phyloP scores from a whole-genome alignment of 2,329 filamentous ascomycete species.

The Hirsutella thompsonii region DNA sequence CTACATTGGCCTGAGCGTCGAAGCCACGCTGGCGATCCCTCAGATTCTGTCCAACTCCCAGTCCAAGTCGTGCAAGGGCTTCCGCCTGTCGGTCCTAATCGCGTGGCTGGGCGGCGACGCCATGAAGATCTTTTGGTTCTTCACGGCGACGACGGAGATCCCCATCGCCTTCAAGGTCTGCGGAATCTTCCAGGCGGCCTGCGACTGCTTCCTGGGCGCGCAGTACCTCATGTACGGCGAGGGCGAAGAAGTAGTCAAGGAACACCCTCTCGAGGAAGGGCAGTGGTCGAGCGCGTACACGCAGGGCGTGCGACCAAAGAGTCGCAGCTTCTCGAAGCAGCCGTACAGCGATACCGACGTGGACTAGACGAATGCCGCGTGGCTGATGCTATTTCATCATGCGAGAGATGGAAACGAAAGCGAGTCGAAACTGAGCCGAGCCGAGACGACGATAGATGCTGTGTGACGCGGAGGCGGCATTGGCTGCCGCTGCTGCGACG shows the following conservation, averaged over 20 bases:
- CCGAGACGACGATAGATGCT: no score
- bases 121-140: slow-evolving; percentile 85
- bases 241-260: slow-evolving; percentile 26
- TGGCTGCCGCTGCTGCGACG: no score
- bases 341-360: slow-evolving; percentile 21
- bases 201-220: slow-evolving; percentile 60
- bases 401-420: no score
- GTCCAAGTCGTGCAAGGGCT: slow-evolving; percentile 60
- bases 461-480: no score
- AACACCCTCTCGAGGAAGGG: slow-evolving; percentile 21
- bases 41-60: slow-evolving; percentile 63
- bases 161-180: slow-evolving; percentile 73
- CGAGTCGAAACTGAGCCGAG: no score
- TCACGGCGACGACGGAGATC: slow-evolving; percentile 55
- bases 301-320: slow-evolving; percentile 13
- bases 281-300: slow-evolving; percentile 17
- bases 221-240: slow-evolving; percentile 63
- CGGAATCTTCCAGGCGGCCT: slow-evolving; percentile 67
- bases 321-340: slow-evolving; percentile 24
- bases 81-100: slow-evolving; percentile 60
- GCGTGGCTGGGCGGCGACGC: slow-evolving; percentile 71
- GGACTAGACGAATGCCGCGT: slow-evolving; percentile 9
- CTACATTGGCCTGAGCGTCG: slow-evolving; percentile 62
- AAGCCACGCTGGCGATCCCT: slow-evolving; percentile 70
- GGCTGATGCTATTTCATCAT: slow-evolving; percentile 2